Conservation (phyloP, 2,329 filamentous ascomycete genomes). For the Hymenoscyphus occultus region DNA sequence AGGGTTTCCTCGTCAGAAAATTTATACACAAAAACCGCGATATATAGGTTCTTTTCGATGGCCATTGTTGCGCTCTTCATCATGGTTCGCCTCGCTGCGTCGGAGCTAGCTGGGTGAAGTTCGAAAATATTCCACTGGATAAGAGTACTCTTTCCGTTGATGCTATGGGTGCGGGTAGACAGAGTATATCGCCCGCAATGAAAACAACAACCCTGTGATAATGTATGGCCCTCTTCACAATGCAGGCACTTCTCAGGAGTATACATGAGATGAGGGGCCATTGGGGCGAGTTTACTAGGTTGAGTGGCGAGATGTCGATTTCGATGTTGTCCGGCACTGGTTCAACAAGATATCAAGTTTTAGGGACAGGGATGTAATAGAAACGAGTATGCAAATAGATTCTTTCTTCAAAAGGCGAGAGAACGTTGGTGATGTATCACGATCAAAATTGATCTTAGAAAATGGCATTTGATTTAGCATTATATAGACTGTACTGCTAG, state of each 20-base stretch:
- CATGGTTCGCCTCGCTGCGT: neutral
- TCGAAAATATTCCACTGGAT: slow-evolving; percentile 6
- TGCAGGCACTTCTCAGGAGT: too few species aligned
- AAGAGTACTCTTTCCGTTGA: neutral
- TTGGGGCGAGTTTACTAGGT: too few species aligned
- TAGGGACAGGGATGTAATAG: neutral
- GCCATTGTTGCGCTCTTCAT: slow-evolving; percentile 5
- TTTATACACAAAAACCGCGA: slow-evolving; percentile 4
- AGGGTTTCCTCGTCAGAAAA: neutral
- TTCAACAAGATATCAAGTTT: neutral
- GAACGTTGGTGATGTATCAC: neutral
- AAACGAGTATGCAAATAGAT: neutral
- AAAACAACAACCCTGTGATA: too few species aligned
- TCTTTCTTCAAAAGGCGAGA: neutral
- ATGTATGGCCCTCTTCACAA: too few species aligned
- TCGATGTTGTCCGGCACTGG: too few species aligned
- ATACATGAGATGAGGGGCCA: too few species aligned
- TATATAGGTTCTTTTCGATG: neutral
- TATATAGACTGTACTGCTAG: neutral
- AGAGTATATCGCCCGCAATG: slow-evolving; percentile 4
- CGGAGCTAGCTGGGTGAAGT: neutral
- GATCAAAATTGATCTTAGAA: neutral
- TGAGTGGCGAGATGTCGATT: too few species aligned
- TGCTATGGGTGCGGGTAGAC: neutral
- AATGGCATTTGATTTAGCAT: neutral